Evolutionary conservation across 2,329 filamentous ascomycete species (phyloP), one percentile per base, ranked within the genome.

Genomic region (Lasiodiplodia sp.): DNA sequence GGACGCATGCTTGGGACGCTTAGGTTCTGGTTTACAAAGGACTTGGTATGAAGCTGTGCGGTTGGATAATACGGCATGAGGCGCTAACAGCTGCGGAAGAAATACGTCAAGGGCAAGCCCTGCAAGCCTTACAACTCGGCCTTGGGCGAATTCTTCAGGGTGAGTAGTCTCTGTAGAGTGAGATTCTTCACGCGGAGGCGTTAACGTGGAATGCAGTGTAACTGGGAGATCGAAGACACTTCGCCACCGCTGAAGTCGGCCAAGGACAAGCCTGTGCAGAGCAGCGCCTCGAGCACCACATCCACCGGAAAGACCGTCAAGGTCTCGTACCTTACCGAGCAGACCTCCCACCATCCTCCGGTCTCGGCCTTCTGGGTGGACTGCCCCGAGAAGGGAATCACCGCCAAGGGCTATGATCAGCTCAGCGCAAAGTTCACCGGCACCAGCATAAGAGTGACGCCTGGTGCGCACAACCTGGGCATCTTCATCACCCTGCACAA

Each of bases 41-140:
- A 99, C 80, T 80, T 99, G 80, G 87, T 89, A 83, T 72, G 78
- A 78, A 72, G 53, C 68, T 58, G 25, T 69, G 44, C 12, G 49
- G 28, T n/a, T 31, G 12, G n/a, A 23, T n/a, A 40, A 28, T 18
- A 25, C 12, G 47, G 57, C 28, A n/a, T 14, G 34, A 34, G 55
- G 60, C 66, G 69, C 72, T 73, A 72, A 76, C 75, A 57, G 55
- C 31, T 18, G 55, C 44, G 64, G 53, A 69, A 90, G 87, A 99
- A 99, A 88, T 99, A 98, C 77, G 93, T 96, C 79, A 98, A 98
- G 84, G 95, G 95, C 70, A 97, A 94, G 84, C 96, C 96, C 53
- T 98, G 95, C 89, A 99, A 99, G 82, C 96, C 96, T 12, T 99
- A 99, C 84, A 99, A 99, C 82, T 97, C 94, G 58, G 94, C 94